Conservation (phyloP, 345 rosid species). For the Ceriops decandra region DNA sequence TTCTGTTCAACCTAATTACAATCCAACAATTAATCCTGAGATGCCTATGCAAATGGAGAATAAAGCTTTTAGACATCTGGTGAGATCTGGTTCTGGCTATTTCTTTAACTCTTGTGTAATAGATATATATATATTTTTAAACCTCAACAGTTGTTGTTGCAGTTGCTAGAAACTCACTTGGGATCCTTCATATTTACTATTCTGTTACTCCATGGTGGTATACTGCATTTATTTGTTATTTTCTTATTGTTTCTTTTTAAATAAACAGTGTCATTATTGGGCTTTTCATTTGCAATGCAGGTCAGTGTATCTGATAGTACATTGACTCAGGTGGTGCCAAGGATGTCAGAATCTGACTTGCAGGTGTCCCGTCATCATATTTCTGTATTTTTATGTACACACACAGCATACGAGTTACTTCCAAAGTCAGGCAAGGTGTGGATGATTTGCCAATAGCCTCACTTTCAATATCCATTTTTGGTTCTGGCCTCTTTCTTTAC, state of each 20-base stretch:
- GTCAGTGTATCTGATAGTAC: constrained; percentile 37
- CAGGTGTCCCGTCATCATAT: constrained; percentile 30
- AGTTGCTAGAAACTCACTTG: neutral
- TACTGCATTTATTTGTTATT: constrained; percentile 3
- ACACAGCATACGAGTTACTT: constrained; percentile 87
- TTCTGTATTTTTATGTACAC: constrained; percentile 55
- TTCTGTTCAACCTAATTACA: constrained; percentile 19
- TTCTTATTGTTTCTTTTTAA: neutral
- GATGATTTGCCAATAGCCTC: constrained; percentile 24
- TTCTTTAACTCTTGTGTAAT: no score
- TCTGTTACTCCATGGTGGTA: constrained; percentile 2
- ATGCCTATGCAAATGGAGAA: constrained; percentile 25
- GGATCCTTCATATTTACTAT: neutral
- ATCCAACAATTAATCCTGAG: constrained; percentile 10
- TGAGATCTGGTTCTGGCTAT: constrained; percentile 9
- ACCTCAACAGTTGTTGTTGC: neutral
- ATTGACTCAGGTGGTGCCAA: constrained; percentile 19
- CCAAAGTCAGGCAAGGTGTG: constrained; percentile 99
- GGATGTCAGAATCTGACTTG: constrained; percentile 23
- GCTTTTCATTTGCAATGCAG: constrained; percentile 26
- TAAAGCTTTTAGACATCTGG: constrained; percentile 22
- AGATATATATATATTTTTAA: neutral
- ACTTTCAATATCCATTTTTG: neutral
- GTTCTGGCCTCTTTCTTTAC: neutral
- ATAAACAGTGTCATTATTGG: neutral